phyloP scores from a whole-genome alignment of 2,329 filamentous ascomycete species.

The Botryosphaeria dothidea region DNA sequence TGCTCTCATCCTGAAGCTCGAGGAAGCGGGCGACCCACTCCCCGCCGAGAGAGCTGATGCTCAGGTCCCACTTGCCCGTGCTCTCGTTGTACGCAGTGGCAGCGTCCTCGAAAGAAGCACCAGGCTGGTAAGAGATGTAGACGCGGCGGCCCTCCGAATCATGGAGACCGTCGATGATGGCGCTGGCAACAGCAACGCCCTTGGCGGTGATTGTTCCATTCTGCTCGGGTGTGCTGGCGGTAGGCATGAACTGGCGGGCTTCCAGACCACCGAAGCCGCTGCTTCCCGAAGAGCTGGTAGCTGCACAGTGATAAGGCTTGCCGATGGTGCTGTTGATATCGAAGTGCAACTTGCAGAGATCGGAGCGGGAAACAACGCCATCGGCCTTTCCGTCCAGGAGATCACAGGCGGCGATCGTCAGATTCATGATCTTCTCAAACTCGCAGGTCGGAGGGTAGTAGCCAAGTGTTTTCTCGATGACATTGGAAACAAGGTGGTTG shows the following conservation, averaged over 20 bases:
- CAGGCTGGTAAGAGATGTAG: constrained; percentile 43
- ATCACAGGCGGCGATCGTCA: constrained; percentile 57
- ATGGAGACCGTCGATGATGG: constrained; percentile 39
- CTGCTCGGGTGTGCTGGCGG: constrained; percentile 25
- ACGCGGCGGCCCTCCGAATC: constrained; percentile 41
- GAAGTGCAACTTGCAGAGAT: constrained; percentile 50
- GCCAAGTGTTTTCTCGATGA: constrained; percentile 41
- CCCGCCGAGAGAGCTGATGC: constrained; percentile 34
- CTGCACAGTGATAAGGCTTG: constrained; percentile 45
- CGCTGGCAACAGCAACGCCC: constrained; percentile 28
- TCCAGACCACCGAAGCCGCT: constrained; percentile 22
- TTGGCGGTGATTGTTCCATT: constrained; percentile 35
- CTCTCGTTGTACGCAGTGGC: constrained; percentile 36
- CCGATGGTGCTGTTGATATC: constrained; percentile 51
- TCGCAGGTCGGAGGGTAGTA: constrained; percentile 50
- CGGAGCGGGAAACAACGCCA: constrained; percentile 53
- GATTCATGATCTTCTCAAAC: constrained; percentile 55
- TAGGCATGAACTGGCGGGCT: constrained; percentile 10
- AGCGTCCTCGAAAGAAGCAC: constrained; percentile 35
- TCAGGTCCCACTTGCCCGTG: constrained; percentile 34
- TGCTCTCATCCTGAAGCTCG: constrained; percentile 23
- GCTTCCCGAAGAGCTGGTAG: constrained; percentile 22
- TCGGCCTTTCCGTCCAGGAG: constrained; percentile 56
- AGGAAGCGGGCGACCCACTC: constrained; percentile 47
- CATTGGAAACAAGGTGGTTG: constrained; percentile 42